phyloP scores from a whole-genome alignment of 2,329 filamentous ascomycete species.

The Alternaria consortialis region DNA sequence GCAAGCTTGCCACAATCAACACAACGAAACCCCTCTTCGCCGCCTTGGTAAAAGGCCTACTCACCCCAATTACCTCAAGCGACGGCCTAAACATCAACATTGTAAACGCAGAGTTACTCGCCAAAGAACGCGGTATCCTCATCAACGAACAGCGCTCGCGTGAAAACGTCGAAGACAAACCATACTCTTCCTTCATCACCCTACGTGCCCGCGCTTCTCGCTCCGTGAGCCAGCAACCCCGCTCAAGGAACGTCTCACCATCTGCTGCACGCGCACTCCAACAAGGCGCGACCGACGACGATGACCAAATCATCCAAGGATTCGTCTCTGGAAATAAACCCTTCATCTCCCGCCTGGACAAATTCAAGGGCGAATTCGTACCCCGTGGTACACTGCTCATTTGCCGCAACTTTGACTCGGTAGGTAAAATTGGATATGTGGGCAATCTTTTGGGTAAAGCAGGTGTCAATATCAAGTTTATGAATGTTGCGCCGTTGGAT shows the following conservation, averaged over 20 bases:
- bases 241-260: constrained; percentile 40
- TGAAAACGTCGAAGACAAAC: constrained; percentile 66
- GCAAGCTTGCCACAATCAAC: constrained; percentile 73
- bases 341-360: constrained; percentile 76
- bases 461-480: constrained; percentile 80
- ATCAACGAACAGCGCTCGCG: constrained; percentile 77
- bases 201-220: constrained; percentile 64
- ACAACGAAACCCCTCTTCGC: constrained; percentile 83
- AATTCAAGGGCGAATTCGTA: constrained; percentile 77
- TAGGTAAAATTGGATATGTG: constrained; percentile 83
- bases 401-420: constrained; percentile 81
- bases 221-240: constrained; percentile 41
- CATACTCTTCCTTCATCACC: constrained; percentile 76
- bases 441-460: constrained; percentile 74
- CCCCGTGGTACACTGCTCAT: constrained; percentile 80
- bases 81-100: constrained; percentile 79
- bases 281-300: constrained; percentile 17
- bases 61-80: constrained; percentile 72
- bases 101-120: constrained; percentile 79
- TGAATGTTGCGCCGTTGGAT: constrained; percentile 73
- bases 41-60: constrained; percentile 78
- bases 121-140: constrained; percentile 78
- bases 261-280: constrained; percentile 29
- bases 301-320: constrained; percentile 68
- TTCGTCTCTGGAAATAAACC: constrained; percentile 71